Evolutionary conservation across 2,329 filamentous ascomycete species (phyloP).

Genomic region (Lithohypha guttulata): DNA sequence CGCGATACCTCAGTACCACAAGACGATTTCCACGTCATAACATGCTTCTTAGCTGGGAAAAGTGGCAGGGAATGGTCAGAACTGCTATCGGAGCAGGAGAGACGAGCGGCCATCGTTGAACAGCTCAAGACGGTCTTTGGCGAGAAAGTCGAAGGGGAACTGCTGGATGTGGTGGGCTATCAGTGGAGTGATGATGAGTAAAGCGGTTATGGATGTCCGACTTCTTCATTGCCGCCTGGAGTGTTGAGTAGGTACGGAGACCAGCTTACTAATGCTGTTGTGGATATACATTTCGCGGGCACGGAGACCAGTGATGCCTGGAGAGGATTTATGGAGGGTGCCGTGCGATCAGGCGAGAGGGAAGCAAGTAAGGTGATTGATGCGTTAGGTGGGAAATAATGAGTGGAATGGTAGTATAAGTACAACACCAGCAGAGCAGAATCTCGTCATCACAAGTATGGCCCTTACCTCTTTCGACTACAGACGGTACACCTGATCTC

Average conservation of each 20-base stretch:
- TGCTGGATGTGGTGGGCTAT: conserved; percentile 21
- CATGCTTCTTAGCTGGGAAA: conserved; percentile 32
- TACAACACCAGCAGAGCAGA: no score
- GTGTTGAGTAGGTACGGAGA: conserved; percentile 28
- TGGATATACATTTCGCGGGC: conserved; percentile 43
- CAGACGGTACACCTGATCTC: no score
- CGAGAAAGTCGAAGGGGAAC: not conserved
- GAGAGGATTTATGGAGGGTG: conserved; percentile 52
- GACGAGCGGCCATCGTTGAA: conserved; percentile 21
- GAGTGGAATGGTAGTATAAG: no score
- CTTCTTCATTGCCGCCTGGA: conserved; percentile 29
- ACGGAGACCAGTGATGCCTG: conserved; percentile 44
- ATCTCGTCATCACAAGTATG: no score
- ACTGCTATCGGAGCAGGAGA: conserved; percentile 18
- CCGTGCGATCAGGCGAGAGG: conserved; percentile 39
- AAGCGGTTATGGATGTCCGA: conserved; percentile 34
- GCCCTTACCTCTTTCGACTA: no score
- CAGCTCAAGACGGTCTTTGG: conserved; percentile 9
- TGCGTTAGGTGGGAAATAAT: no score
- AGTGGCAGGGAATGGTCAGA: conserved; percentile 21
- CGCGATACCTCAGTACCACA: conserved; percentile 30
- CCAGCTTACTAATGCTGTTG: conserved; percentile 27
- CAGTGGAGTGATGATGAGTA: conserved; percentile 32
- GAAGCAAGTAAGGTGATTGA: conserved; percentile 33
- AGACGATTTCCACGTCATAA: conserved; percentile 25